Evolutionary conservation across 2,329 filamentous ascomycete genomes (phyloP), one percentile per base, ranked within the genome.

Genomic region (Exophiala sp.): DNA sequence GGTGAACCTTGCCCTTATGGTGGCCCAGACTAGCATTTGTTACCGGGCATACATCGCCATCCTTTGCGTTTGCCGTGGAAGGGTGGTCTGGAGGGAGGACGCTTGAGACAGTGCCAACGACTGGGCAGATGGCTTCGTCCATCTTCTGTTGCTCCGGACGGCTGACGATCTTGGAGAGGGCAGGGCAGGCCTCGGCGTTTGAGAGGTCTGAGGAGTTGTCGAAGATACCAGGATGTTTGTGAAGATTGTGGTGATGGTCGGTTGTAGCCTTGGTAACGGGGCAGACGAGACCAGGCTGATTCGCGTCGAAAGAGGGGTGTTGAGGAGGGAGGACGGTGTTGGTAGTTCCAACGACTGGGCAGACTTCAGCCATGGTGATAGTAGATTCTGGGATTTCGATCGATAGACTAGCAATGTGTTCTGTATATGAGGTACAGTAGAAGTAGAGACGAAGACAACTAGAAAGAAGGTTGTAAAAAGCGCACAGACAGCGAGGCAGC

Each of bases 71-170:
- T 10, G 45, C 48, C 3, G 61, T 60, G 24, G 58, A 58, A 12
- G 62, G 62, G 35, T 63, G 62, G 46, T 59, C 50, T 9, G 62
- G 62, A 39, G 62, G 62, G 24, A 63, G 53, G 12, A 63, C 60
- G 36, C 51, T 61, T 2, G 62, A 62, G 35, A 60, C 62, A 34
- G 58, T 55, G 11, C 62, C 62, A 12, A 62, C 60, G 3, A 63
- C 60, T 3, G 62, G 62, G 34, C 62, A 63, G 54, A 63, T 60
- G 11, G 55, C 60, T 33, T 63, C 62, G 51, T 63, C 62, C 56
- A 60, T 60, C 11, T 54, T 58, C 47, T 63, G 58, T 32, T 57
- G 54, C 21, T 62, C 57, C 16, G 60, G 58, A 3, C 43, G 50
- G 18, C 52, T 58, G 46, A 63, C 62, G 18, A 62, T 58, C 47